These are phyloP conservation scores for Colletotrichum aenigma DNA, from an alignment of 2,329 filamentous ascomycete genomes.

Conservation along the genomic window DNA sequence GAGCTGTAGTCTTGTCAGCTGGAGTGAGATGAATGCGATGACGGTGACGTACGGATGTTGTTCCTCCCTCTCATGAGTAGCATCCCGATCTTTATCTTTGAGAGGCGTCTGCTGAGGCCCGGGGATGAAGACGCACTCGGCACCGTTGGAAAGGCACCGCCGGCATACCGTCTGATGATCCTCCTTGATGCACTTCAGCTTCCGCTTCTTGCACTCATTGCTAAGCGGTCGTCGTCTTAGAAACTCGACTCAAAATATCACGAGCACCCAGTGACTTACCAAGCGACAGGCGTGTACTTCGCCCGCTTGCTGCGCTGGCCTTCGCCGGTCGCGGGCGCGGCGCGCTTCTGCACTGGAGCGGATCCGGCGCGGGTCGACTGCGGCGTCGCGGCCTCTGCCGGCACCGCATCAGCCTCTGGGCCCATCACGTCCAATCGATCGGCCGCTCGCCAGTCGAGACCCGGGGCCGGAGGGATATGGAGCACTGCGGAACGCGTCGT, in stretches of 20 bases:
- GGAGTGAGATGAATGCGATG: background rate
- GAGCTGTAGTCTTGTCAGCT: background rate
- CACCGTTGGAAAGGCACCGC: constrained; percentile 30
- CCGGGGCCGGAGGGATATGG: background rate
- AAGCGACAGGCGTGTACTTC: constrained; percentile 41
- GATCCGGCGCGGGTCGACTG: background rate
- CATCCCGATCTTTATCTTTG: constrained; percentile 16
- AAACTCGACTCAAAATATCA: background rate
- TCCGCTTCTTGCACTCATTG: constrained; percentile 44
- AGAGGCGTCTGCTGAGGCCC: constrained; percentile 12
- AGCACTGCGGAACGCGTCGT: background rate
- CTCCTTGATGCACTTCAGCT: constrained; percentile 41
- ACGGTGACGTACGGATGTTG: constrained; percentile 18
- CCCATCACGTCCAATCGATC: background rate
- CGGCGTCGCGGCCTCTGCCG: background rate
- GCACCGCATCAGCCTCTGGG: background rate
- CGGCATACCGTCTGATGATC: constrained; percentile 29
- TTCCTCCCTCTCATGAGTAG: constrained; percentile 24
- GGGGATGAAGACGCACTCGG: constrained; percentile 29
- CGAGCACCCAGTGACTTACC: constrained; percentile 26
- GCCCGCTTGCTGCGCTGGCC: constrained; percentile 30
- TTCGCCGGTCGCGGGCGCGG: background rate
- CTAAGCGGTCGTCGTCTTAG: constrained; percentile 13
- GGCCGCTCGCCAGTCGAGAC: background rate
- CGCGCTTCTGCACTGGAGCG: constrained; percentile 10